phyloP scores from a whole-genome alignment of 495 filamentous ascomycete genomes.

The Friedmanniomyces endolithicus region DNA sequence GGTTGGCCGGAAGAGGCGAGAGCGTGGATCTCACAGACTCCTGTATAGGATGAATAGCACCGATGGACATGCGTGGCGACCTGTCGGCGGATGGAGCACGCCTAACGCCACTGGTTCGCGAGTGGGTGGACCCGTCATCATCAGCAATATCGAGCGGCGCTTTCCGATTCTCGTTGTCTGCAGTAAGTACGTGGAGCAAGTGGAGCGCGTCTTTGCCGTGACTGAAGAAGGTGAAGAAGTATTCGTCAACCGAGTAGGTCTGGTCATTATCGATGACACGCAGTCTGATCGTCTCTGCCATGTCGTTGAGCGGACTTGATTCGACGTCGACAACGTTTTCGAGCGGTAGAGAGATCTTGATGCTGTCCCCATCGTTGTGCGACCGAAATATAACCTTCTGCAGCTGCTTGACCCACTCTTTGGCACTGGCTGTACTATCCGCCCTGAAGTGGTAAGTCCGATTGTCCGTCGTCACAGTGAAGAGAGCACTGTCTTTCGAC shows the following conservation, averaged over 20 bases:
- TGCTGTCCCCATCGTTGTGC: conserved; percentile 91
- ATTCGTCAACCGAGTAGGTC: conserved; percentile 93
- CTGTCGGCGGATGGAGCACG: not conserved
- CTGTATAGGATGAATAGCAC: not conserved
- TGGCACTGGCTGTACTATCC: conserved; percentile 77
- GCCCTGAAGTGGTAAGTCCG: conserved; percentile 79
- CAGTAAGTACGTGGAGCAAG: conserved; percentile 61
- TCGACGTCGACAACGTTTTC: conserved; percentile 86
- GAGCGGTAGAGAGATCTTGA: conserved; percentile 87
- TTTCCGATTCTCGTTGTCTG: conserved; percentile 36
- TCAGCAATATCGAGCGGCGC: not conserved
- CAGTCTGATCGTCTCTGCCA: conserved; percentile 89
- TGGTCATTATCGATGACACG: conserved; percentile 84
- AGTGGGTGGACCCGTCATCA: not conserved
- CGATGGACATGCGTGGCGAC: conserved; percentile 4
- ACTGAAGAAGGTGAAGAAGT: conserved; percentile 93
- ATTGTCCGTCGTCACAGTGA: conserved; percentile 71
- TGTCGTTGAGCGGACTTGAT: conserved; percentile 79
- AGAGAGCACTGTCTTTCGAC: conserved; percentile 53
- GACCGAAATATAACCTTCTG: conserved; percentile 93
- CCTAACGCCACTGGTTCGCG: not conserved
- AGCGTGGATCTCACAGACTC: conserved; percentile 11
- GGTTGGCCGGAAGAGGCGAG: conserved; percentile 7
- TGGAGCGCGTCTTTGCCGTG: conserved; percentile 75
- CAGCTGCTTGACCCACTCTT: conserved; percentile 92